Conservation (phyloP, 1,139 yeast species). For the Tardiomyces blankii region DNA sequence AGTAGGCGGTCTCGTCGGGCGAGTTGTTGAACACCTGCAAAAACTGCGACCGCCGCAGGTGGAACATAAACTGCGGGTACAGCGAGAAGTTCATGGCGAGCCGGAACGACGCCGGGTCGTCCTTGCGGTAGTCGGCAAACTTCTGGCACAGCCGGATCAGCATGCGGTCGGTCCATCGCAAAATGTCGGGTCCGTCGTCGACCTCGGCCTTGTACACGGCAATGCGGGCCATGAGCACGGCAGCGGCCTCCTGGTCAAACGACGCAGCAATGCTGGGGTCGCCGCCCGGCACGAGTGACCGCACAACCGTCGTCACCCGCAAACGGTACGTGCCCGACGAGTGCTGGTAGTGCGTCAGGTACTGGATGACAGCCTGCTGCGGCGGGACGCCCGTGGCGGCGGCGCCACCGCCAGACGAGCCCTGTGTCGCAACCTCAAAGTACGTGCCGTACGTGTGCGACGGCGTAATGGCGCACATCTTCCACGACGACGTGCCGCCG, state of each 20-base stretch:
- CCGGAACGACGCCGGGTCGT: slow-evolving; percentile 64
- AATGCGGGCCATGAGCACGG: slow-evolving; percentile 88
- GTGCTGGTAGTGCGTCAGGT: slow-evolving; percentile 66
- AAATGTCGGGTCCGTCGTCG: slow-evolving; percentile 61
- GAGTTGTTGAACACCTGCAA: slow-evolving; percentile 94
- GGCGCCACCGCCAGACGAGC: slow-evolving; percentile 22
- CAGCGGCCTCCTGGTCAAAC: slow-evolving; percentile 99
- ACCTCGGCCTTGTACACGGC: slow-evolving; percentile 83
- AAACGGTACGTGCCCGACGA: slow-evolving; percentile 53
- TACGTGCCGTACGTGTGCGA: slow-evolving; percentile 77
- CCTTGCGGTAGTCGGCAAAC: slow-evolving; percentile 79
- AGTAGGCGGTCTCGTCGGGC: slow-evolving; percentile 97
- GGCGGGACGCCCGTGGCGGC: slow-evolving; percentile 34
- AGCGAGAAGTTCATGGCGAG: slow-evolving; percentile 68
- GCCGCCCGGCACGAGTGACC: slow-evolving; percentile 44
- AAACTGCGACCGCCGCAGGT: slow-evolving; percentile 92
- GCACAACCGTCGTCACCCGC: slow-evolving; percentile 82
- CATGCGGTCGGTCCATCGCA: slow-evolving; percentile 80
- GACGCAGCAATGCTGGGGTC: slow-evolving; percentile 43
- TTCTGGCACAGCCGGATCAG: slow-evolving; percentile 76
- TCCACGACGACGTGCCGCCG: slow-evolving; percentile 87
- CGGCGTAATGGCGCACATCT: slow-evolving; percentile 73
- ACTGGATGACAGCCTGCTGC: slow-evolving; percentile 64
- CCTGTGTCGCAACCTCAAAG: slow-evolving; percentile 51
- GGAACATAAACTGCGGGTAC: slow-evolving; percentile 94